These are phyloP conservation scores for Pleurotus citrinopileatus DNA, from an alignment of 768 basidiomycete species.

Conservation along the genomic window DNA sequence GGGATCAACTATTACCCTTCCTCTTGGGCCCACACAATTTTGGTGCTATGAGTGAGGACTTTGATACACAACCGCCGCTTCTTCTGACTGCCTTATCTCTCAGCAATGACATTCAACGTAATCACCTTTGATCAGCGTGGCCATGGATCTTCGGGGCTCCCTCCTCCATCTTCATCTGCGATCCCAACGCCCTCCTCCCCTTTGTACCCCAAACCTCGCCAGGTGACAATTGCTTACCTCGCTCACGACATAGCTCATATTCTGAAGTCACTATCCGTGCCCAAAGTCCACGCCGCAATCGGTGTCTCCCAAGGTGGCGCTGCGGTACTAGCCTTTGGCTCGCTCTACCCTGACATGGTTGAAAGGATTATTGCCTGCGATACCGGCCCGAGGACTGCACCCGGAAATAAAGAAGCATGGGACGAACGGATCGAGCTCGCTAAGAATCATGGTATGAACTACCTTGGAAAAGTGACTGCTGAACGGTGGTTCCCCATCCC, in stretches of 20 bases:
- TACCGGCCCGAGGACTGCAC: slow-evolving; percentile 40
- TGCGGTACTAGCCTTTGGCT: slow-evolving; percentile 43
- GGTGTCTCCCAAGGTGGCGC: slow-evolving; percentile 57
- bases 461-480: slow-evolving; percentile 38
- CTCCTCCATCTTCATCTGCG: slow-evolving; percentile 15
- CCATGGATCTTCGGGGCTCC: slow-evolving; percentile 43
- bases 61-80: background rate
- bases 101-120: slow-evolving; percentile 36
- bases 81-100: slow-evolving; percentile 11
- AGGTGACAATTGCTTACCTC: slow-evolving; percentile 40
- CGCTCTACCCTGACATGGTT: slow-evolving; percentile 31
- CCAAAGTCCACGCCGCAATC: slow-evolving; percentile 40
- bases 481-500: slow-evolving; percentile 46
- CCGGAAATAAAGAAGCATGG: slow-evolving; percentile 49
- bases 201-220: slow-evolving; percentile 10
- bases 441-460: slow-evolving; percentile 34
- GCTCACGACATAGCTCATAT: slow-evolving; percentile 42
- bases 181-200: slow-evolving; percentile 30
- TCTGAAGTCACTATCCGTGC: slow-evolving; percentile 30
- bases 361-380: slow-evolving; percentile 46
- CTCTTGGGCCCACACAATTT: slow-evolving; percentile 25
- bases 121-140: slow-evolving; percentile 51
- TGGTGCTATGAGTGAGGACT: background rate
- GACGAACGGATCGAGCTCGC: slow-evolving; percentile 39
- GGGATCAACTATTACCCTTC: slow-evolving; percentile 40